Base-by-base conservation (phyloP, 1,284 basidiomycete genomes). In the Rhodotorula sp. region DNA sequence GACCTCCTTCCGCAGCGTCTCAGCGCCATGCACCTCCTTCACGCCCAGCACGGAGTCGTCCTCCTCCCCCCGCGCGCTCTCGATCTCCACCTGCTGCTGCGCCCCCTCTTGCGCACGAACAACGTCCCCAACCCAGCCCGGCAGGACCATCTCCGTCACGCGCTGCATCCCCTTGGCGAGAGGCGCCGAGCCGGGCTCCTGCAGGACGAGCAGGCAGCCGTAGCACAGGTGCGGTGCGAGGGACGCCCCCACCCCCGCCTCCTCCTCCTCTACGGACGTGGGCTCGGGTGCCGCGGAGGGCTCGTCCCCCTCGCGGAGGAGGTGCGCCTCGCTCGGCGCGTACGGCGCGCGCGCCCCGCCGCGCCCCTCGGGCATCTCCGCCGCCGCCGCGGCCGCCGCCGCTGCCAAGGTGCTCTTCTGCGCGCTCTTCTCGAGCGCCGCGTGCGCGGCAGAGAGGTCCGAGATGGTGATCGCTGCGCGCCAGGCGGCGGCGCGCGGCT, bases 381-480 rank as follows among this genome's bases (percentile, higher is more conserved):
- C 51, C 21, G 8, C n/a, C 44, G 25, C 39, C 22, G 27, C 15
- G 3, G 10, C 29, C 27, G 7, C 9, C 36, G 59, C n/a, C 39
- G n/a, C n/a, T n/a, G n/a, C 17, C 39, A 17, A 41, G 15, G 22
- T 3, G 9, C 32, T 13, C 53, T 10, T 48, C 44, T 27, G 8
- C 44, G 13, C 32, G 17, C 12, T n/a, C 44, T 9, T 9, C 8
- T 39, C 32, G 13, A 66, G 56, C 27, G 50, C 55, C 27, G 53
- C 55, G 9, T 53, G 57, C 2, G 62, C 64, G 6, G 39, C 46
- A 2, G 10, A 6, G 7, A 71, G 36, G 32, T 72, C 69, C 8
- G 71, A 69, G 37, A 75, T 70, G n/a, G 74, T 73, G 56, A 75
- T 72, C 6, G 71, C 64, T 27, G 36, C 55, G 29, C 69, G 69